These are phyloP conservation scores for Trichoderma asperelloides DNA, from an alignment of 495 filamentous ascomycete species.

Conservation along the genomic window DNA sequence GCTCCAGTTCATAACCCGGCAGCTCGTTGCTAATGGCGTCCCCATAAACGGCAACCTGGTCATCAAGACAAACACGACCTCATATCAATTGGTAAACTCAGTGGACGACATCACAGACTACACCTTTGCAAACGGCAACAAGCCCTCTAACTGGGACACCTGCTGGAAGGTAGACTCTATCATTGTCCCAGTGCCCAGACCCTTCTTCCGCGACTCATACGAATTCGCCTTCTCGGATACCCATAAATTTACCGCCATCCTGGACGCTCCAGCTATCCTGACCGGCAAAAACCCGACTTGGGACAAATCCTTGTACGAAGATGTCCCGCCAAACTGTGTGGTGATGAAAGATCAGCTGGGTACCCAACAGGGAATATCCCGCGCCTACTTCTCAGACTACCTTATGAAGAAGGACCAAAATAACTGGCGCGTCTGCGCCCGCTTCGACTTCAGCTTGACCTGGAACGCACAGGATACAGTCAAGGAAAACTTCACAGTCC, in stretches of 20 bases:
- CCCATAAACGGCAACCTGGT: not conserved
- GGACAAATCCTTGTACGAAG: not conserved
- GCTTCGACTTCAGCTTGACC: not conserved
- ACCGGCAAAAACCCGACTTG: not conserved
- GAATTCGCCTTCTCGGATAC: not conserved
- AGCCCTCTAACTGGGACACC: not conserved
- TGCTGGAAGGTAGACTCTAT: not conserved
- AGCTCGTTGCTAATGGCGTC: not conserved
- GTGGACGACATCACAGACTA: not conserved
- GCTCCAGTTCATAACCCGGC: not conserved
- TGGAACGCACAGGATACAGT: not conserved
- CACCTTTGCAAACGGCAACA: not conserved
- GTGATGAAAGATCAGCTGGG: not conserved
- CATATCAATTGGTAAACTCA: not conserved
- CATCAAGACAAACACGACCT: not conserved
- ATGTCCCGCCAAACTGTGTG: not conserved
- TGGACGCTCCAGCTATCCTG: not conserved
- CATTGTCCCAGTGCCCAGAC: not conserved
- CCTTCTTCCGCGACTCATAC: not conserved
- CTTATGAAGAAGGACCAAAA: not conserved
- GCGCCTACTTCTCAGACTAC: not conserved
- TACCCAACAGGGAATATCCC: not conserved
- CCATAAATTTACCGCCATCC: not conserved
- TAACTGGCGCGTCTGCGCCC: no score
- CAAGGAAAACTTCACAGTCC: not conserved